Evolutionary conservation across 148 eudicot species (phyloP), one percentile per base, ranked within the genome.

Genomic region (Persicaria tinctoria): DNA sequence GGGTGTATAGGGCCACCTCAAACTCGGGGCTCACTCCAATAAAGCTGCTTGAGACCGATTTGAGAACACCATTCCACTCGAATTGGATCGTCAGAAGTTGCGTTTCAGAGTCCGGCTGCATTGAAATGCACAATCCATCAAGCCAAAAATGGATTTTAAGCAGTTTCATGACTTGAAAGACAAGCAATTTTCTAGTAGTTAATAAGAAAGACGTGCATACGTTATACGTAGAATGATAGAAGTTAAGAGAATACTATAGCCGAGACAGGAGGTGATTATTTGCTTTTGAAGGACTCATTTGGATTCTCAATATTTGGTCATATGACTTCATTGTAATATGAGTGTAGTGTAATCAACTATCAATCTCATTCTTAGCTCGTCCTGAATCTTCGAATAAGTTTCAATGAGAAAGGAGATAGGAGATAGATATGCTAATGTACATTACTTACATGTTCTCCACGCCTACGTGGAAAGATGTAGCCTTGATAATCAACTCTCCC

Each of bases 1-100:
- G 84, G 8, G 99, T 95, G 73, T 92, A 95, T 2, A 95, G 81
- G 8, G 97, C 97, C 49, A 95, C 74, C 78, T 95, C 99, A 74
- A 92, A 95, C 77, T 95, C 99, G 0, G 99, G 99, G 86, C 97
- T 95, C 70, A 92, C 99, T 66, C 97, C 99, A 5, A 90, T 56
- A 75, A 95, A 86, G 75, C 89, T 89, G 88, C 92, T 92, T 50
- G 97, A 95, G 3, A 92, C 84, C 3, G 91, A 84, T 76, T 95
- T 95, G 17, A 90, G 90, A 20, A 92, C 89, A 51, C 97, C 97
- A 17, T 90, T 92, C 99, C 99, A 95, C 78, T 90, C 97, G 46
- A 95, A 95, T 70, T 92, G 97, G 53, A 95, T 83, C 1, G 99
- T 95, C 8, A 95, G 85, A 75, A 95, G 59, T 79, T 95, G 99